Base-by-base conservation (phyloP, 306 rosid species). In the Begonia fuchsioides region DNA sequence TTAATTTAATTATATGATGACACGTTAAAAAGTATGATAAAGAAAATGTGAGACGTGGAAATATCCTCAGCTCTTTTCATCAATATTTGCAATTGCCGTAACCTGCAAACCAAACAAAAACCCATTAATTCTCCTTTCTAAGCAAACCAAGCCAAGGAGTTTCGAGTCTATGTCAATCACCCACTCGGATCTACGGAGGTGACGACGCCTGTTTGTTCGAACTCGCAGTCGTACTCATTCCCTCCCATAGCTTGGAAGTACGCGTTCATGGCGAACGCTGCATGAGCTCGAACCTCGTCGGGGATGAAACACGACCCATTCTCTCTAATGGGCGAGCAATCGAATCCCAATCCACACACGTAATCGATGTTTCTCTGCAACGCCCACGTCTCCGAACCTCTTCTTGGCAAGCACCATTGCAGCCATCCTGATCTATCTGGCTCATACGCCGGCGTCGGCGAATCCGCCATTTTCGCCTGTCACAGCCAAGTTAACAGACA, bases 201-300 rank as follows among this genome's bases (percentile, higher is more conserved):
- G 55, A 43, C 35, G 39, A 66, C 55, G 35, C 73, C 80, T 1
- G 71, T 61, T 44, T 55, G 55, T 13, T 15, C 68, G 43, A 72
- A 79, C 53, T 69, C 77, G 11, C 77, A 72, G 55, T 60, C 64
- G 9, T 14, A 14, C 3, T 41, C 71, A 9, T 60, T 54, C 41
- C 3, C 47, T 44, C 73, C 74, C 59, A 17, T 68, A 9, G 54
- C 50, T 50, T 61, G 81, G 50, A 65, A 87, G 47, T 80, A 83
- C 1, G 62, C 44, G 46, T 80, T 80, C 96, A 80, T 87, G 40
- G 82, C 93, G 17, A 61, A 80, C 0, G 83, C 54, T 0, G 93
- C 88, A 16, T 87, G 94, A 39, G 88, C 74, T 39, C 72, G 52
- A 6, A 83, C 62, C 0, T 76, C 73, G 59, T 83, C 18, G 1